Conservation (phyloP, 2,329 filamentous ascomycete genomes). For the Ustilaginoidea virens region DNA sequence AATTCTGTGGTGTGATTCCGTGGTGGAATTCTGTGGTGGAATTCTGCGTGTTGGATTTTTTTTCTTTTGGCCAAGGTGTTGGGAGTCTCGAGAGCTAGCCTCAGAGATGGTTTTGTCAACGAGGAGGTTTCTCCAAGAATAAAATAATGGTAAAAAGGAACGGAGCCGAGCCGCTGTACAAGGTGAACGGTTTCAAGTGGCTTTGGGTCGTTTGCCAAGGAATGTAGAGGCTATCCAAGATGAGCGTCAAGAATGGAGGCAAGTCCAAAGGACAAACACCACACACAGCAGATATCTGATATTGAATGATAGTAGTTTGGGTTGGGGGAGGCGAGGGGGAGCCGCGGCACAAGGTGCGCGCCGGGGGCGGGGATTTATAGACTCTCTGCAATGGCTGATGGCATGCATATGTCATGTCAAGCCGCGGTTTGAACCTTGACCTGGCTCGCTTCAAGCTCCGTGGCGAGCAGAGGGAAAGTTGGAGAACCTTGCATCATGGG, state of each 20-base stretch:
- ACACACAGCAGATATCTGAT: slow-evolving; percentile 2
- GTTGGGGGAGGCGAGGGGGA: background rate
- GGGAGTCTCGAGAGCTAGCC: slow-evolving; percentile 7
- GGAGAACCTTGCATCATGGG: no score
- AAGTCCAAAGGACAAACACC: slow-evolving; percentile 4
- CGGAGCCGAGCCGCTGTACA: slow-evolving; percentile 2
- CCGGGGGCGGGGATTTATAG: slow-evolving; percentile 3
- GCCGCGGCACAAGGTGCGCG: no score
- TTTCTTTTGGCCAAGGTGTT: slow-evolving; percentile 6
- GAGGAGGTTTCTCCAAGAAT: background rate
- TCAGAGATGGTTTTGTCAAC: slow-evolving; percentile 4
- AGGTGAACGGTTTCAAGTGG: no score
- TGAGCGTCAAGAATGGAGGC: slow-evolving; percentile 15
- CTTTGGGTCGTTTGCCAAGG: slow-evolving; percentile 1
- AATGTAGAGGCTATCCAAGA: slow-evolving; percentile 3
- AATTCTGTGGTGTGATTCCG: slow-evolving; percentile 7
- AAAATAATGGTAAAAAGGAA: no score
- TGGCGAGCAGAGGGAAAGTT: no score
- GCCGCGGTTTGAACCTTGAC: no score
- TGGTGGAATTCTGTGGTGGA: slow-evolving; percentile 4
- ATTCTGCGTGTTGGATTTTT: slow-evolving; percentile 5
- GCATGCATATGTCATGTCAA: no score
- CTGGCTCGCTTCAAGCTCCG: no score
- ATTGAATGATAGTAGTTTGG: background rate
- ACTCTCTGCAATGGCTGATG: background rate